Evolutionary conservation across 2,329 filamentous ascomycete species (phyloP), one percentile per base, ranked within the genome.

Genomic region (Apiospora koreana): DNA sequence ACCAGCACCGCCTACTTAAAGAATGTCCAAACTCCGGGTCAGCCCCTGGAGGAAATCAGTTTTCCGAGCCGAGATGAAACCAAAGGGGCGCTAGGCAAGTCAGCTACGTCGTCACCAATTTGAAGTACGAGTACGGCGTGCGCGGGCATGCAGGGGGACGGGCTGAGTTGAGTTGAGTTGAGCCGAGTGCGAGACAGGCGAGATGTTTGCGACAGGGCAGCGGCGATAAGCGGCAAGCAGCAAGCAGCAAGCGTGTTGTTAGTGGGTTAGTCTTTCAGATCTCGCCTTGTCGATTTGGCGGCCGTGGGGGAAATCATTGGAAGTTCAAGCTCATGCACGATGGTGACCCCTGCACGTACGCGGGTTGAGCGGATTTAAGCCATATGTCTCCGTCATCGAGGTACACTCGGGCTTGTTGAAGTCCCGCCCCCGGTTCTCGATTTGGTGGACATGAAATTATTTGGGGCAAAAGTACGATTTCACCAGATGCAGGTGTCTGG

Each of bases 1-100:
- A 72, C 69, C 69, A 75, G 72, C 68, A 72, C 69, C 71, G 68
- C 71, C 69, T 72, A 68, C 73, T 77, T 77, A 74, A 50, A 45
- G 46, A 67, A 68, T 45, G 65, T 66, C 54, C 54, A 62, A 62
- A 62, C 54, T 62, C 54, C 28, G 54, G 54, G 41, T 16, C 4
- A 16, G 8, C 41, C 35, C 21, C 54, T 62, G 54, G 54, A 23
- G 54, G 21, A 38, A 62, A 62, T n/a, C 31, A 62, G 54, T 38
- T 38, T n/a, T 62, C 54, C 54, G 31, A 62, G 54, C 54, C 54
- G 54, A 23, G 10, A 38, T 38, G 54, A 62, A n/a, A 62, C 54
- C n/a, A 38, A n/a, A n/a, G n/a, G 10, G 54, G 31, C 54, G 21
- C 54, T 62, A 62, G 54, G 35, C 50, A 23, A 58, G 28, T 58